Evolutionary conservation across 176 grass and related monocot species (phyloP).

Genomic region (Cenchrus purpureus): DNA sequence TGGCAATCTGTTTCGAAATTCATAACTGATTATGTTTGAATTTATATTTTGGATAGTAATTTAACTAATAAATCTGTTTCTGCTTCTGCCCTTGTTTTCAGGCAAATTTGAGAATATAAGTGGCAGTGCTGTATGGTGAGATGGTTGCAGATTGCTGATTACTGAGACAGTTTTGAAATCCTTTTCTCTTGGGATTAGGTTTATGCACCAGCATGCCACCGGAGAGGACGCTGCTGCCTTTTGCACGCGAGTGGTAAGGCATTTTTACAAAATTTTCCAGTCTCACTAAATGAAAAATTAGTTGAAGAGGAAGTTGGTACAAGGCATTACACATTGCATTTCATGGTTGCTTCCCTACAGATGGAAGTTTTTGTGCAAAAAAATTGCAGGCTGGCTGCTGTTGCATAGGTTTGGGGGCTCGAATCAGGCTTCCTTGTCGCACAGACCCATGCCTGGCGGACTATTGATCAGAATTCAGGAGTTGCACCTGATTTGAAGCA

Average conservation of each 20-base stretch:
- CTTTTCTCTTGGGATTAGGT: conserved; percentile 37
- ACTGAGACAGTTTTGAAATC: not conserved
- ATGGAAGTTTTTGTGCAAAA: not conserved
- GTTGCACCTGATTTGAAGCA: not conserved
- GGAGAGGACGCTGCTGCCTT: conserved; percentile 78
- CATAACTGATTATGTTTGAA: not conserved
- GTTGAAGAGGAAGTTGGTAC: not conserved
- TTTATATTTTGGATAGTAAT: not conserved
- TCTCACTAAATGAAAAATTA: not conserved
- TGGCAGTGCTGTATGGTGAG: conserved; percentile 71
- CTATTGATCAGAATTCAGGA: conserved; percentile 16
- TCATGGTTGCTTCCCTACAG: not conserved
- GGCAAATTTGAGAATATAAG: conserved; percentile 77
- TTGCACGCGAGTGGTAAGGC: conserved; percentile 69
- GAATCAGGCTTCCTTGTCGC: conserved; percentile 56
- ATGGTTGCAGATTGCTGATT: conserved; percentile 12
- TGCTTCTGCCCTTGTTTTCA: conserved; percentile 42
- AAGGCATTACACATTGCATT: not conserved
- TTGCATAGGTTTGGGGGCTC: conserved; percentile 70
- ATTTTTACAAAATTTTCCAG: not conserved
- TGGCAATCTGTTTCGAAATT: too few relatives aligned
- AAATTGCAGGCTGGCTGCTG: conserved; percentile 56
- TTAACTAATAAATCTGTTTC: conserved; percentile 11
- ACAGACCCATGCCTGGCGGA: conserved; percentile 40
- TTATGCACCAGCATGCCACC: conserved; percentile 66